A percentile compares a stretch with the other conserved stretches of the same genome.
phyloP scores from a whole-genome alignment of 1,139 yeast genomes.

The Magnusiomyces sp. region DNA sequence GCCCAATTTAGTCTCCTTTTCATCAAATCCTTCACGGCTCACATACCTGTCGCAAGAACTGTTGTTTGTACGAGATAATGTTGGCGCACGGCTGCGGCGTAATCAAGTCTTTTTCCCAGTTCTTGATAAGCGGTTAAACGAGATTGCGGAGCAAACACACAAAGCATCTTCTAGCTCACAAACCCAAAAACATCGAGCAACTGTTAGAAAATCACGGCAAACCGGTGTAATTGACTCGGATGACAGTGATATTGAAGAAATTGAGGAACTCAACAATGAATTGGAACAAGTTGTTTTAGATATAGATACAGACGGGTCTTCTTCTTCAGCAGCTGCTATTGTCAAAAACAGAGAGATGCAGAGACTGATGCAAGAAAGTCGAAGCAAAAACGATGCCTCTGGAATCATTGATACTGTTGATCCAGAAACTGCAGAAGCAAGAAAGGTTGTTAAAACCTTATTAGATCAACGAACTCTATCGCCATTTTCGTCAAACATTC shows the following conservation, averaged over 20 bases:
- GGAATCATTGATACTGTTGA: too few species aligned
- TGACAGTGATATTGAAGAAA: conserved; percentile 10
- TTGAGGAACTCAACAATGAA: too few species aligned
- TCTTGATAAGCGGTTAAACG: conserved; percentile 17
- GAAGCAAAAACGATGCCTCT: too few species aligned
- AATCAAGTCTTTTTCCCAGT: conserved; percentile 52
- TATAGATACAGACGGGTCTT: conserved; percentile 6
- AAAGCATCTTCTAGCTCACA: too few species aligned
- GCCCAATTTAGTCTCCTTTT: conserved; percentile 61
- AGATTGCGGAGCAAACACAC: too few species aligned
- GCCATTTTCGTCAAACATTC: conserved; percentile 56
- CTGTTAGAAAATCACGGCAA: too few species aligned
- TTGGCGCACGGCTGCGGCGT: conserved; percentile 60
- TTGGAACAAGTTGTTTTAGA: conserved; percentile 14
- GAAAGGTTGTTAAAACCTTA: conserved; percentile 68
- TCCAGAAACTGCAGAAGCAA: conserved; percentile 50
- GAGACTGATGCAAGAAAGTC: conserved; percentile 13
- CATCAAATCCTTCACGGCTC: conserved; percentile 69
- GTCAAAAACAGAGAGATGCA: conserved; percentile 15
- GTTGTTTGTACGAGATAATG: conserved; percentile 61
- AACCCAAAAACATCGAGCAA: too few species aligned
- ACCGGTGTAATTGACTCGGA: conserved; percentile 14
- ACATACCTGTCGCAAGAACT: conserved; percentile 80
- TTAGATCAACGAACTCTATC: conserved; percentile 83
- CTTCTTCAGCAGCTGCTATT: conserved; percentile 11